Conservation (phyloP, 2,329 filamentous ascomycete species). For the Xylariaceae sp. region DNA sequence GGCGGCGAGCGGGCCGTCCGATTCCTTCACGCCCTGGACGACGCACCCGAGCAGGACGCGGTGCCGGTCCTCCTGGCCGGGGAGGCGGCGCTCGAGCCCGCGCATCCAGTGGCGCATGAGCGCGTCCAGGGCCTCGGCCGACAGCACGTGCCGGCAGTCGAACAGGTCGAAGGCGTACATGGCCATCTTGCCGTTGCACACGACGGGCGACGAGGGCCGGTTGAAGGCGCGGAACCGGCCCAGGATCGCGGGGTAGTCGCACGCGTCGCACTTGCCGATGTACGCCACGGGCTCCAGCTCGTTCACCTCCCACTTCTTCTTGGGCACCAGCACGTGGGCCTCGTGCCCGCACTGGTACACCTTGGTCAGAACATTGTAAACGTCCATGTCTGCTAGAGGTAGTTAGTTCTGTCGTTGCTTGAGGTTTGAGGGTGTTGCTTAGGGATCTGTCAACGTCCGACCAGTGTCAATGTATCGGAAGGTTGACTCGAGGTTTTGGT, state of each 20-base stretch:
- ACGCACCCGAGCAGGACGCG: neutral
- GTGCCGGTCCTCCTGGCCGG: neutral
- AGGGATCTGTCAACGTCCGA: no score
- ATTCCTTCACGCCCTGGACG: neutral
- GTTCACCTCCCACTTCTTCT: conserved; percentile 1
- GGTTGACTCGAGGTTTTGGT: no score
- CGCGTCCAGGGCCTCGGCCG: conserved; percentile 2
- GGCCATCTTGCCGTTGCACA: neutral
- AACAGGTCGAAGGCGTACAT: conserved; percentile 3
- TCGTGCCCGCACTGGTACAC: conserved; percentile 4
- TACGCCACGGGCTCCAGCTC: neutral
- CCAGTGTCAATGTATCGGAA: no score
- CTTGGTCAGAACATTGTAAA: conserved; percentile 2
- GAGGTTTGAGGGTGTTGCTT: no score
- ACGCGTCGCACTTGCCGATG: conserved; percentile 2
- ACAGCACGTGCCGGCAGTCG: conserved; percentile 3
- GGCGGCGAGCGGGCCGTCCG: conserved; percentile 3
- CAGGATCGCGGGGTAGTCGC: conserved; percentile 1
- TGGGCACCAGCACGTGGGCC: conserved; percentile 1
- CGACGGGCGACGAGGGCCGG: conserved; percentile 1
- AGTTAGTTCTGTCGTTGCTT: neutral
- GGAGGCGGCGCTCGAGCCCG: conserved; percentile 1
- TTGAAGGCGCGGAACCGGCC: conserved; percentile 3
- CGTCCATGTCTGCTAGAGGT: conserved; percentile 1
- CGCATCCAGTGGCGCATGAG: conserved; percentile 6